Base-by-base conservation (phyloP, 2,329 filamentous ascomycete genomes). In the Amylocarpus encephaloides region DNA sequence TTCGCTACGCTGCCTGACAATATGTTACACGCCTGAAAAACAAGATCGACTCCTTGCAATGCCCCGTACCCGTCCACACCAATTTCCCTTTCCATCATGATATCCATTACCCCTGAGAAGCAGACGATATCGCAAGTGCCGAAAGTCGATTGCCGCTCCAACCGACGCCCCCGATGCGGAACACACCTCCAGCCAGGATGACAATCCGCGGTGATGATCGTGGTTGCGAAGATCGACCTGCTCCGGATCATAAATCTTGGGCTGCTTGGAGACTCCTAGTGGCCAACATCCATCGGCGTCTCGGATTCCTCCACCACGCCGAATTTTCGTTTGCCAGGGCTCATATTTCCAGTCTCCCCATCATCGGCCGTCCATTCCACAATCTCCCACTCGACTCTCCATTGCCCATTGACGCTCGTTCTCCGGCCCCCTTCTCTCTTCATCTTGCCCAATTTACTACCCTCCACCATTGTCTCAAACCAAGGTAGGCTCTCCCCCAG, bases 391-490 rank as follows among this genome's bases (percentile, higher is more conserved):
- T 93, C 85, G 10, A 93, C 77, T 40, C 73, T 79, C 34, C 82
- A 78, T 26, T 72, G 75, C 13, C 84, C 84, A 64, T 88, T 82
- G n/a, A 70, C 69, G 45, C 78, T 83, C 45, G 66, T 63, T 42
- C 68, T 68, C 50, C 77, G 77, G 13, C 80, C 79, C 52, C 73
- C 75, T 62, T 76, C 70, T 46, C 79, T 79, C 64, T 80, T 82
- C 67, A 86, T 74, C 45, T 76, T 81, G 1, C 86, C 87, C 38
- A 95, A 70, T 35, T 75, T 75, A 58, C 87, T 91, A 48, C 88
- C 84, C 61, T 87, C 79, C 2, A 94, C 78, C 74, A 95, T 77
- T 56, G 80, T 79, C 60, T 95, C 88, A 59, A 95, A 92, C 88
- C 89, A 95, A 0, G 89, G 86, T 26, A 92, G 77, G 2, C 85